A percentile compares a stretch with the other conserved stretches of the same genome.
Evolutionary conservation across 768 basidiomycete genomes (phyloP).

Genomic region (Lentinula boryana): DNA sequence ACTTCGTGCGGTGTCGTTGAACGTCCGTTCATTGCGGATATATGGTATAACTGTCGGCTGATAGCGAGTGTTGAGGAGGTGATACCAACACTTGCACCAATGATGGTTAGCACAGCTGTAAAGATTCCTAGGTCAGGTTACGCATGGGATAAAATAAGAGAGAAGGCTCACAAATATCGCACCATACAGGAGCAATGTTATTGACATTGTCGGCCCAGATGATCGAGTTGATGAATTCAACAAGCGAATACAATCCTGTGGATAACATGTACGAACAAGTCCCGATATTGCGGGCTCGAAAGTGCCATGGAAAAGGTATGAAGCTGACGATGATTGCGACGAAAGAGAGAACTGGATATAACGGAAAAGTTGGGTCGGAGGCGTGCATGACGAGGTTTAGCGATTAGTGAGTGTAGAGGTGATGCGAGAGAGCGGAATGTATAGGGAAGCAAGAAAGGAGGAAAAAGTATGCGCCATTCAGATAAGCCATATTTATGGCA

Average conservation of each 20-base stretch:
- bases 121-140: not conserved
- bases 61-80: slow-evolving; percentile 13
- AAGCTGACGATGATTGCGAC: slow-evolving; percentile 28
- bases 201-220: slow-evolving; percentile 35
- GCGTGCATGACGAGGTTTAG: slow-evolving; percentile 1
- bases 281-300: slow-evolving; percentile 32
- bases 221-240: slow-evolving; percentile 36
- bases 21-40: not conserved
- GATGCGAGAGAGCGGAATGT: not conserved
- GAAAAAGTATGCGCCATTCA: not conserved
- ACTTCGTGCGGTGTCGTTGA: not conserved
- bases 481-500: not conserved
- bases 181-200: slow-evolving; percentile 41
- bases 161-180: slow-evolving; percentile 42
- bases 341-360: slow-evolving; percentile 26
- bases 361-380: slow-evolving; percentile 8
- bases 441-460: not conserved
- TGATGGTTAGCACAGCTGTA: slow-evolving; percentile 1
- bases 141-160: not conserved
- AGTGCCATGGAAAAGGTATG: slow-evolving; percentile 39
- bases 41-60: slow-evolving; percentile 16
- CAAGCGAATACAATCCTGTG: slow-evolving; percentile 24
- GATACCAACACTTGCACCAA: not conserved
- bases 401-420: not conserved
- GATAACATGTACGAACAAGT: slow-evolving; percentile 36